Evolutionary conservation across 192 early-diverging fungal species (phyloP), one percentile per base, ranked within the genome.

Genomic region (Coemansia sp.): DNA sequence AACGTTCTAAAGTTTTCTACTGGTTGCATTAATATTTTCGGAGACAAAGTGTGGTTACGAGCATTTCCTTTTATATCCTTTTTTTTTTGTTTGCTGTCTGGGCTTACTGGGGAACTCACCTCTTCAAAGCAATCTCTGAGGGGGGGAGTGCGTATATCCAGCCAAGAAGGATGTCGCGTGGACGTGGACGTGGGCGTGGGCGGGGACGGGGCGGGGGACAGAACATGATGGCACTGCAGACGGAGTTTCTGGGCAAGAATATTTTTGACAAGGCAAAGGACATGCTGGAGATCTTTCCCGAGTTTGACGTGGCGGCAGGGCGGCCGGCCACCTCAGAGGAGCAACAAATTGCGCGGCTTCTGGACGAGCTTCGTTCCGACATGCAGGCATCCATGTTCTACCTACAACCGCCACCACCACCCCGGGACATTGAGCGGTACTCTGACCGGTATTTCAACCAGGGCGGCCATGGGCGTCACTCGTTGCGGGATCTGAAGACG

Each of bases 351-450:
- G 43, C 54, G 1, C 45, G 36, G 9, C 58, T 73, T 5, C 49
- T 60, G 44, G 52, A 57, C 7, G 18, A 48, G 27, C 65, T 61
- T 37, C 62, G 46, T 1, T 18, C 50, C 6, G 47, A 49, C 1
- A 34, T 73, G 19, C 33, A 30, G 14, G 34, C 57, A 21, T 73
- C 69, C 1, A 47, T 65, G 26, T 73, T 65, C 27, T 73, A 53
- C 36, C 45, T 73, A n/a, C 63, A 61, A 21, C 44, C 44, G 18
- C 69, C 69, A 12, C 47, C 54, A n/a, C 49, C 58, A 12, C 45
- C 58, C 9, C 49, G 40, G 5, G 71, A 75, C 18, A 49, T 75
- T 9, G 65, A 67, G 47, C 53, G 71, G 48, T 75, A 64, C 36
- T 75, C 71, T 3, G 71, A 75, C 54, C 41, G 65, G 30, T 75